These are phyloP conservation scores for Cercospora canescens DNA, from an alignment of 2,329 filamentous ascomycete genomes.

Conservation along the genomic window DNA sequence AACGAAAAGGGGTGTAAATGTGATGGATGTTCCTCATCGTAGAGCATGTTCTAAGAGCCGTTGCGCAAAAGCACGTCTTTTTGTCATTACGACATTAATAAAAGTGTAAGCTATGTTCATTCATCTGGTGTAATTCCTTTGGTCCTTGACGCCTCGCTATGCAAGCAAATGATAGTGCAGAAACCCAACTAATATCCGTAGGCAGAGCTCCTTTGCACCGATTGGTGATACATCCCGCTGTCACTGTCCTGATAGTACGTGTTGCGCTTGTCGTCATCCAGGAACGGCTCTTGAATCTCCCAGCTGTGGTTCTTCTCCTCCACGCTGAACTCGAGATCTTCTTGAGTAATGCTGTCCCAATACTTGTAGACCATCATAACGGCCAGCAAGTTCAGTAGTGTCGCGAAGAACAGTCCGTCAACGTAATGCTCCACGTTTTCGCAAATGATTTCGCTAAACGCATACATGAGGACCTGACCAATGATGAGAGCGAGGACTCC, in stretches of 20 bases:
- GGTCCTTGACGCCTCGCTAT: conserved; percentile 18
- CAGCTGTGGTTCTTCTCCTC: conserved; percentile 94
- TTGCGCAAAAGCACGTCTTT: not conserved
- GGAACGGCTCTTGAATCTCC: conserved; percentile 92
- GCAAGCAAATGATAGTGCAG: conserved; percentile 6
- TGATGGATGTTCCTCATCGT: not conserved
- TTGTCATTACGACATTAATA: conserved; percentile 21
- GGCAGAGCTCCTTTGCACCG: conserved; percentile 25
- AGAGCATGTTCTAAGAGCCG: not conserved
- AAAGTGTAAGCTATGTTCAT: conserved; percentile 15
- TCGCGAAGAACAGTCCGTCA: conserved; percentile 92
- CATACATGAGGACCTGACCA: conserved; percentile 91
- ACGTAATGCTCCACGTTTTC: conserved; percentile 84
- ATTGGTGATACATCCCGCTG: conserved; percentile 49
- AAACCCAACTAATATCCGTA: conserved; percentile 21
- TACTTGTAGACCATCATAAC: conserved; percentile 99
- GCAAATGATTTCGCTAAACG: conserved; percentile 83
- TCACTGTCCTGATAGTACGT: conserved; percentile 72
- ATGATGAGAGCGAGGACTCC: conserved; percentile 88
- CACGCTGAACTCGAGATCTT: conserved; percentile 97
- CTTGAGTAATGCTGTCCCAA: conserved; percentile 98
- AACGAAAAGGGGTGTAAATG: conserved; percentile 47
- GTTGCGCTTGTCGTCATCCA: conserved; percentile 76
- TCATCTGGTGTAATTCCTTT: conserved; percentile 5
- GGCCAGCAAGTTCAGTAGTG: conserved; percentile 85